phyloP scores from a whole-genome alignment of 1,284 basidiomycete species.

The Entoloma clypeatum region DNA sequence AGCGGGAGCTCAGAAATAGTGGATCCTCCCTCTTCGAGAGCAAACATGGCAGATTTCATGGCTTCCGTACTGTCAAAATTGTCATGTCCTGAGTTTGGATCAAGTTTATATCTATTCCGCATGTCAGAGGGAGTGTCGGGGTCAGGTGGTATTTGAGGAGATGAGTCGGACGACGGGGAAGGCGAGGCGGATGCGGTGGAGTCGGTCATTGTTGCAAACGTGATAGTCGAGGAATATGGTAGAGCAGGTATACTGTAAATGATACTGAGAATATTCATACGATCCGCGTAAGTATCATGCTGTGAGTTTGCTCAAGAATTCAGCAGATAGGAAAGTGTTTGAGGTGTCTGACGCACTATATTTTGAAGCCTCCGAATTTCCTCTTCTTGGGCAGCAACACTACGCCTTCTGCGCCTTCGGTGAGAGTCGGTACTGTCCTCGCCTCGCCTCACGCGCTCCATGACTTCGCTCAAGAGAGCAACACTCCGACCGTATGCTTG shows the following conservation, averaged over 20 bases:
- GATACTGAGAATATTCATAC: slow-evolving; percentile 82
- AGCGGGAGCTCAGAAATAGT: slow-evolving; percentile 29
- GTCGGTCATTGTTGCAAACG: slow-evolving; percentile 49
- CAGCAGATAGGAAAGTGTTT: slow-evolving; percentile 8
- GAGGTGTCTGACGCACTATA: slow-evolving; percentile 55
- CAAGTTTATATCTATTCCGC: slow-evolving; percentile 32
- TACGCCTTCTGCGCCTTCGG: slow-evolving; percentile 59
- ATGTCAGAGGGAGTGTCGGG: slow-evolving; percentile 32
- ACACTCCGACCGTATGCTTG: slow-evolving; percentile 80
- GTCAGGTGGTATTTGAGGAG: slow-evolving; percentile 38
- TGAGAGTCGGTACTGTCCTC: slow-evolving; percentile 67
- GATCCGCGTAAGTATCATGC: slow-evolving; percentile 86
- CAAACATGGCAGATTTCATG: slow-evolving; percentile 44
- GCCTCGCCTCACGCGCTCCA: slow-evolving; percentile 79
- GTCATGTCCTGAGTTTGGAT: slow-evolving; percentile 27
- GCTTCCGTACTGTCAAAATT: slow-evolving; percentile 42
- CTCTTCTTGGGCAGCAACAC: slow-evolving; percentile 80
- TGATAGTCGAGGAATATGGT: slow-evolving; percentile 55
- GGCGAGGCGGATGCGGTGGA: slow-evolving; percentile 46
- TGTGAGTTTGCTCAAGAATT: slow-evolving; percentile 28
- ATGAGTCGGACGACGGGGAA: slow-evolving; percentile 53
- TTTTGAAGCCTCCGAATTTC: slow-evolving; percentile 76
- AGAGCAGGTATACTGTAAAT: slow-evolving; percentile 79
- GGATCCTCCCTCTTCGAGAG: slow-evolving; percentile 38
- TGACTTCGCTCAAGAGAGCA: slow-evolving; percentile 77